Base-by-base conservation (phyloP, 2,329 filamentous ascomycete genomes). In the Harringtonia lauricola region DNA sequence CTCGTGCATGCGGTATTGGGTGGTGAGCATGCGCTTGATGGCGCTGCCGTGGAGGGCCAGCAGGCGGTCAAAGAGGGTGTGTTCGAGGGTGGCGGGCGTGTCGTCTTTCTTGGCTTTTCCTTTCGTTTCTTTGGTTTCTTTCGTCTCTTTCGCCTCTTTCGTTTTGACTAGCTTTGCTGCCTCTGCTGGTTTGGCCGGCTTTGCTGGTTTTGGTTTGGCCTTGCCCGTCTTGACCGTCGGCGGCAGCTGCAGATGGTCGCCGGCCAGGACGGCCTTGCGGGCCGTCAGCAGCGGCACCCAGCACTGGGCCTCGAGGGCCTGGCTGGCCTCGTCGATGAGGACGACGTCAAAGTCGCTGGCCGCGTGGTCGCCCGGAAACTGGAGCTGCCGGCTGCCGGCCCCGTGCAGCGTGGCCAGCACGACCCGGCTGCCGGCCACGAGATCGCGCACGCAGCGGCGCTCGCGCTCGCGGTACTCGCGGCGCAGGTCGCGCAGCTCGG, bases 1-100 rank as follows among this genome's bases (percentile, higher is more conserved):
- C 57, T 94, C 83, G 59, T 98, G 88, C 92, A 98, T 98, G 31
- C 92, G 87, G 61, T 98, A 98, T 64, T 98, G 92, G 5, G 84
- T 94, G 4, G 87, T 96, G 21, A 98, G 76, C 86, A 96, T 95
- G 41, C 85, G 74, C 66, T 96, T 96, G 65, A 98, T 88, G 5
- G 69, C 70, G 1, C 79, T 65, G 1, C 92, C 92, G 58, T 98
- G 86, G 15, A 95, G 68, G 6, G 74, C 71, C 36, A 98, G 71
- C 35, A 98, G 71, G 24, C 92, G 76, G 60, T 96, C 90, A 60
- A 98, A 98, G 26, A 98, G 70, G 0, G 92, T 96, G n/a, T 74
- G 85, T 57, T 95, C 89, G 7, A 98, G 72, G 1, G 74, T 80
- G 54, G 7, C 28, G 15, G 44, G 66, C 61, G 29, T 49, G 3